A percentile compares a stretch with the other conserved stretches of the same genome.
Conservation (phyloP, 169 alveolate genomes). For the Plasmodium malariae region DNA sequence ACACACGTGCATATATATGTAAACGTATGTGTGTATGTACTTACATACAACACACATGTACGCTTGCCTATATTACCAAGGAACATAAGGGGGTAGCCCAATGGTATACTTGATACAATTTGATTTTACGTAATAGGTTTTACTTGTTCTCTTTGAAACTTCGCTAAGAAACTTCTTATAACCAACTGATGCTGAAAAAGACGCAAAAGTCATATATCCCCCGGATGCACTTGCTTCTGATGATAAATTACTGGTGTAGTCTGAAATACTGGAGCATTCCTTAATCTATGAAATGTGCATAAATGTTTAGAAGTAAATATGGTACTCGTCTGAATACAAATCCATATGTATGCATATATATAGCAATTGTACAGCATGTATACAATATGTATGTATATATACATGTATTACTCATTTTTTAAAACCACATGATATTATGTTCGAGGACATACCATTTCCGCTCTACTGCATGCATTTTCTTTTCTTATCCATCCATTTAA, state of each 20-base stretch:
- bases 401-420: neutral
- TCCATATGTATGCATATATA: neutral
- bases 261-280: slow-evolving; percentile 73
- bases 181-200: slow-evolving; percentile 88
- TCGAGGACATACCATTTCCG: slow-evolving; percentile 81
- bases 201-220: slow-evolving; percentile 78
- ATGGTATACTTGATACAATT: slow-evolving; percentile 88
- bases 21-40: too few species aligned
- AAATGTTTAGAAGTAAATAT: neutral
- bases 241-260: slow-evolving; percentile 83
- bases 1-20: neutral
- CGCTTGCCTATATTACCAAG: slow-evolving; percentile 21
- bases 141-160: slow-evolving; percentile 74
- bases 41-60: too few species aligned
- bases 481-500: slow-evolving; percentile 87
- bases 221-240: slow-evolving; percentile 86
- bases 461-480: slow-evolving; percentile 87
- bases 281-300: slow-evolving; percentile 17
- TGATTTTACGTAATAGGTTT: slow-evolving; percentile 84
- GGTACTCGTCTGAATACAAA: too few species aligned
- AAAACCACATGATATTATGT: neutral
- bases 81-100: slow-evolving; percentile 82
- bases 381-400: neutral
- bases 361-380: neutral
- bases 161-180: slow-evolving; percentile 82